phyloP scores from a whole-genome alignment of 371 early-diverging fungal genomes.

The Nematocida major region DNA sequence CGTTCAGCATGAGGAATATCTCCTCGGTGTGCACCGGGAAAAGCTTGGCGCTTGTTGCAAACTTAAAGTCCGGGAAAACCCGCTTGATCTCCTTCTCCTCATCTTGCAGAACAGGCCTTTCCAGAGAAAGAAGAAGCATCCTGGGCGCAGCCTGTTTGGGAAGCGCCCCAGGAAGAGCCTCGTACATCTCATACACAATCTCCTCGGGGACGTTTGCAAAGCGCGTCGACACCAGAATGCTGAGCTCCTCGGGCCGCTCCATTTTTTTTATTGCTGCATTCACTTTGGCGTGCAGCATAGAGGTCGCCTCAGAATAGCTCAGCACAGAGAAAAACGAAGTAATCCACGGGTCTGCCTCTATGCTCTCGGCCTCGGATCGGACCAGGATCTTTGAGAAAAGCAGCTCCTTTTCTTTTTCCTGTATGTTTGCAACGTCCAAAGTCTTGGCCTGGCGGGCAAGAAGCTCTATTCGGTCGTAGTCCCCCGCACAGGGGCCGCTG shows the following conservation, averaged over 20 bases:
- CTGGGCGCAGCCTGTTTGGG: background rate
- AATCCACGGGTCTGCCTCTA: slow-evolving; percentile 47
- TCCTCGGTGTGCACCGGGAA: slow-evolving; percentile 43
- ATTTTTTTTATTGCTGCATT: background rate
- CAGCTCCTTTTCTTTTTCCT: background rate
- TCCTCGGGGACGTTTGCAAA: slow-evolving; percentile 42
- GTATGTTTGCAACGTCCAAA: background rate
- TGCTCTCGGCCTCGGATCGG: slow-evolving; percentile 35
- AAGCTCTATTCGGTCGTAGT: slow-evolving; percentile 26
- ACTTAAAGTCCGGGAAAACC: slow-evolving; percentile 26
- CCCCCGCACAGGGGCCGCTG: slow-evolving; percentile 4
- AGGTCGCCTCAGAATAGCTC: background rate
- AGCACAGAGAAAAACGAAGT: slow-evolving; percentile 29
- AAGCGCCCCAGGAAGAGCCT: background rate
- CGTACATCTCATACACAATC: slow-evolving; percentile 38
- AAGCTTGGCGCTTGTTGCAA: background rate
- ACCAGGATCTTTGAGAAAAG: background rate
- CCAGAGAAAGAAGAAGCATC: slow-evolving; percentile 35
- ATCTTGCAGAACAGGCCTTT: slow-evolving; percentile 1
- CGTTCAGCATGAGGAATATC: slow-evolving; percentile 5
- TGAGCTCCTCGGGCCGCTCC: background rate
- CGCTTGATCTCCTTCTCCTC: slow-evolving; percentile 35
- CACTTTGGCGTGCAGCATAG: background rate
- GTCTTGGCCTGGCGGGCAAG: slow-evolving; percentile 11
- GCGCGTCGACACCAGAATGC: slow-evolving; percentile 8